phyloP scores from a whole-genome alignment of 2,329 filamentous ascomycete genomes.

The Tolypocladium album region DNA sequence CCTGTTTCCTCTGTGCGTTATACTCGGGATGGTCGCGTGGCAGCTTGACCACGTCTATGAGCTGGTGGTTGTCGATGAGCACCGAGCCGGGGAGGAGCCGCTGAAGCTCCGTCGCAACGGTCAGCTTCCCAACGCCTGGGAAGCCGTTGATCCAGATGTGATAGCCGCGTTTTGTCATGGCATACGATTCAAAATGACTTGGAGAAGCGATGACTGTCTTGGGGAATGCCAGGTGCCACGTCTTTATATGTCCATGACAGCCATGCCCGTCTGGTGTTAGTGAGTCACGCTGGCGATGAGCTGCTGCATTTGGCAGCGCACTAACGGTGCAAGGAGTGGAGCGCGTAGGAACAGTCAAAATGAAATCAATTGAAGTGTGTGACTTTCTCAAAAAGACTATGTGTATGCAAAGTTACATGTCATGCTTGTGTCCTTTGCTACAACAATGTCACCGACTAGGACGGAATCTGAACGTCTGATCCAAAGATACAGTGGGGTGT shows the following conservation, averaged over 20 bases:
- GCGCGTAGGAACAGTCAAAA: too few species aligned
- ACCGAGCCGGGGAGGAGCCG: conserved; percentile 12
- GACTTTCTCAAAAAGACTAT: neutral
- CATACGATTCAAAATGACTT: neutral
- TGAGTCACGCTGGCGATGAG: neutral
- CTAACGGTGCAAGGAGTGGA: too few species aligned
- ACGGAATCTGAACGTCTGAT: too few species aligned
- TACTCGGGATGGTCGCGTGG: conserved; percentile 11
- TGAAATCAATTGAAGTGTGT: neutral
- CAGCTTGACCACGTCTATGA: conserved; percentile 14
- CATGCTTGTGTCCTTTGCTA: neutral
- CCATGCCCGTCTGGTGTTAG: neutral
- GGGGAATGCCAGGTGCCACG: neutral
- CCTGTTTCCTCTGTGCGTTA: conserved; percentile 7
- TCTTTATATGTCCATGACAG: too few species aligned
- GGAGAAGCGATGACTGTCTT: neutral
- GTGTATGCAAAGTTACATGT: neutral
- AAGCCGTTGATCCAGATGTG: conserved; percentile 21
- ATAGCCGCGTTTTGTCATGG: neutral
- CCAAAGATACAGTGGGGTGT: too few species aligned
- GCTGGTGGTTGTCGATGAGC: conserved; percentile 18
- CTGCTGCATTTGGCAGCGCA: neutral
- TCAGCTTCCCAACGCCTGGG: conserved; percentile 19
- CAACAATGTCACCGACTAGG: neutral
- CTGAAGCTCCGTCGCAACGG: conserved; percentile 16